Evolutionary conservation across 345 rosid species (phyloP).

Genomic region (Ceriops decandra): DNA sequence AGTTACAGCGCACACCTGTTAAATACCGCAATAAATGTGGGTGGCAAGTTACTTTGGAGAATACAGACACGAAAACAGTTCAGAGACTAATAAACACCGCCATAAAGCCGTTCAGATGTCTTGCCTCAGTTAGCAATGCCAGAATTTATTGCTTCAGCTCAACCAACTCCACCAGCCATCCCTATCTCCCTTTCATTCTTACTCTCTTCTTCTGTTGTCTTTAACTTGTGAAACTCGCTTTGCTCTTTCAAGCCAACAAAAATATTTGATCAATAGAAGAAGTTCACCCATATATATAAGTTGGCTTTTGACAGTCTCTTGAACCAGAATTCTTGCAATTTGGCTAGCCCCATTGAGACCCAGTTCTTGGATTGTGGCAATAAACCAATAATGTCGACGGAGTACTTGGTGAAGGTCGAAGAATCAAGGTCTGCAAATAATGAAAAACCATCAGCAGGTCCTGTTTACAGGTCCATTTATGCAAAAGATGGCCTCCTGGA

Average conservation of each 20-base stretch:
- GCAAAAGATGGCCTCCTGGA: slow-evolving; percentile 74
- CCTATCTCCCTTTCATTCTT: background rate
- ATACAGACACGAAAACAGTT: background rate
- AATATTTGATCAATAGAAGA: background rate
- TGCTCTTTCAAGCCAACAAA: background rate
- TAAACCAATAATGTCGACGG: slow-evolving; percentile 26
- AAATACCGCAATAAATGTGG: slow-evolving; percentile 25
- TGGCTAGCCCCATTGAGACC: background rate
- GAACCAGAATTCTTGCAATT: background rate
- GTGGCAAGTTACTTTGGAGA: background rate
- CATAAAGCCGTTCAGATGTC: background rate
- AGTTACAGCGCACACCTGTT: background rate
- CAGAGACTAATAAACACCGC: background rate
- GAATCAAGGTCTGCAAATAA: slow-evolving; percentile 50
- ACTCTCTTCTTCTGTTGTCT: background rate
- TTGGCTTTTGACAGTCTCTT: background rate
- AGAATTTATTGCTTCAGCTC: slow-evolving; percentile 31
- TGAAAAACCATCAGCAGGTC: slow-evolving; percentile 62
- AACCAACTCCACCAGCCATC: slow-evolving; percentile 19
- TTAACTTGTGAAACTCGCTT: background rate
- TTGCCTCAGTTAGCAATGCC: background rate
- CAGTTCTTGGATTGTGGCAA: background rate
- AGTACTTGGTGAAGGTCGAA: slow-evolving; percentile 66
- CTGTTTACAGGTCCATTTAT: slow-evolving; percentile 75
- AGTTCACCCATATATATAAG: too few species aligned